Percentiles rank a stretch among this genome's conserved stretches.
phyloP scores from a whole-genome alignment of 768 basidiomycete species.

The Rhodocollybia butyracea region DNA sequence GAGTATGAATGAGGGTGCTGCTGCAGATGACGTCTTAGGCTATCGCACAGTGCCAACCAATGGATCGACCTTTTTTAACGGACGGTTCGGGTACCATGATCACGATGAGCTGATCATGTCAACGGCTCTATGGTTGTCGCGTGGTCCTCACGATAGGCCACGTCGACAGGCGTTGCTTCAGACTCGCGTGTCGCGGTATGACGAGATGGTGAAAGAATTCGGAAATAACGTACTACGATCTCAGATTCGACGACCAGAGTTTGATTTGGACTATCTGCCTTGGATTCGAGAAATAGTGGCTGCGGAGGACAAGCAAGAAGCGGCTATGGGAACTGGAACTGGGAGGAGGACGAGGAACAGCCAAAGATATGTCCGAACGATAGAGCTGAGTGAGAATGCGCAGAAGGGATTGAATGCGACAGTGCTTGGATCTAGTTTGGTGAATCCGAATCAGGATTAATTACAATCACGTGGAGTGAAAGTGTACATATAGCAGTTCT shows the following conservation, averaged over 20 bases:
- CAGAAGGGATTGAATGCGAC: constrained; percentile 26
- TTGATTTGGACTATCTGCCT: constrained; percentile 71
- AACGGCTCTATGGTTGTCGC: constrained; percentile 45
- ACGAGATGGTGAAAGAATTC: constrained; percentile 43
- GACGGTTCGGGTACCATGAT: constrained; percentile 25
- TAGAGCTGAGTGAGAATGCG: constrained; percentile 36
- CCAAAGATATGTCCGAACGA: constrained; percentile 38
- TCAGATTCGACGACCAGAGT: constrained; percentile 37
- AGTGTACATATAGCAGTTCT: constrained; percentile 5
- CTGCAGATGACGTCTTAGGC: constrained; percentile 56
- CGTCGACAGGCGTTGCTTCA: constrained; percentile 25
- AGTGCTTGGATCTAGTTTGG: constrained; percentile 13
- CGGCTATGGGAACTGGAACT: constrained; percentile 8
- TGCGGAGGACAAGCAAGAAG: constrained; percentile 58
- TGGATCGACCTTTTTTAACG: constrained; percentile 14
- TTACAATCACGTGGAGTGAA: background rate
- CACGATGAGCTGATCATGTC: constrained; percentile 47
- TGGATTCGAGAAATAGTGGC: constrained; percentile 61
- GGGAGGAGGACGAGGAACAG: constrained; percentile 61
- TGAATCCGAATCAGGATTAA: background rate
- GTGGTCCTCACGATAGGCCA: constrained; percentile 29
- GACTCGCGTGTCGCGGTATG: constrained; percentile 45
- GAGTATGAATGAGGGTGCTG: background rate
- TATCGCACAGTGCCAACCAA: constrained; percentile 29
- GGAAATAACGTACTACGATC: constrained; percentile 40